Evolutionary conservation across 2,329 filamentous ascomycete genomes (phyloP).

Genomic region (Canariomyces notabilis): DNA sequence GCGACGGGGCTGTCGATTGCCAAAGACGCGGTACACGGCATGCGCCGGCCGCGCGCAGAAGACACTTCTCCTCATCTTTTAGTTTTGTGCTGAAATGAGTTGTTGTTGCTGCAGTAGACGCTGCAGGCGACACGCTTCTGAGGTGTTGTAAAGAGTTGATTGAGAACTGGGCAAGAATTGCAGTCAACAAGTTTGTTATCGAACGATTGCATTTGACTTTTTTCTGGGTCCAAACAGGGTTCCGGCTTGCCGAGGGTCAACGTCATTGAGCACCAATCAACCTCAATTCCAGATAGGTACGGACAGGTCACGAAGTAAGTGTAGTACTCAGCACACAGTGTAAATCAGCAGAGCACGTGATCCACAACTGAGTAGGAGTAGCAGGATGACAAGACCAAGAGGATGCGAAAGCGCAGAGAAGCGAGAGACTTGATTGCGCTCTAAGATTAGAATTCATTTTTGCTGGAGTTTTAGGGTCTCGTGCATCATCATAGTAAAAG

Average conservation of each 20-base stretch:
- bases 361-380: no score
- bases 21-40: conserved; percentile 17
- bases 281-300: neutral
- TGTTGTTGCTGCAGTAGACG: neutral
- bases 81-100: neutral
- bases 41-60: conserved; percentile 20
- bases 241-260: conserved; percentile 15
- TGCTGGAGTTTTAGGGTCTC: no score
- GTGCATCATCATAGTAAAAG: no score
- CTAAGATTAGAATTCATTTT: no score
- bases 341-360: no score
- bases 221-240: conserved; percentile 14
- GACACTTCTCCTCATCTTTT: conserved; percentile 23
- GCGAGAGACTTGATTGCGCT: no score
- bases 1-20: conserved; percentile 20
- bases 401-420: no score
- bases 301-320: neutral
- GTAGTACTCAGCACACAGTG: no score
- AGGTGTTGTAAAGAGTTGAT: neutral
- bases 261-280: conserved; percentile 7
- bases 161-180: neutral
- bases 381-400: no score
- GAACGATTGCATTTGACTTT: conserved; percentile 17
- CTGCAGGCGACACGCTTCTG: neutral
- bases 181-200: conserved; percentile 5